Evolutionary conservation across 2,329 filamentous ascomycete species (phyloP).

Genomic region (Botrytis fragariae): DNA sequence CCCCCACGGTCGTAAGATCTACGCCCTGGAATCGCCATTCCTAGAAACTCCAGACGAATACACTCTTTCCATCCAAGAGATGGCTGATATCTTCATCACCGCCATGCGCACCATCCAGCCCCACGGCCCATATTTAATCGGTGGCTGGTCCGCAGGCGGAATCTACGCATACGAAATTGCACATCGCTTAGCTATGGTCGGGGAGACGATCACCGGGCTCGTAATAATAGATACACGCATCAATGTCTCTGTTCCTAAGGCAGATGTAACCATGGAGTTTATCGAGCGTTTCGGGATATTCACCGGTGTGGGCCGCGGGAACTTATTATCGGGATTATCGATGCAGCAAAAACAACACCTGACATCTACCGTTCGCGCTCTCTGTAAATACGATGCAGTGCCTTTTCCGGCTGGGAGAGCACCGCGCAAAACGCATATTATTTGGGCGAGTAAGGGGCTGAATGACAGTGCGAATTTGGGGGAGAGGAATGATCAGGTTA

Average conservation of each 20-base stretch:
- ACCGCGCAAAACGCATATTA: neutral
- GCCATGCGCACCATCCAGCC: neutral
- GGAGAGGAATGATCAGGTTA: neutral
- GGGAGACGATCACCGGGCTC: neutral
- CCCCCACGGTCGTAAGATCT: neutral
- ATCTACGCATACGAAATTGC: slow-evolving; percentile 11
- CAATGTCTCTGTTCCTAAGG: no score
- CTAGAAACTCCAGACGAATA: slow-evolving; percentile 1
- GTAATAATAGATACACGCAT: neutral
- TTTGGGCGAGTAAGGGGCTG: neutral
- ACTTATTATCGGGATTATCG: no score
- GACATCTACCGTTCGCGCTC: no score
- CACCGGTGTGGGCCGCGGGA: no score
- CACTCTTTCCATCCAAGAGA: neutral
- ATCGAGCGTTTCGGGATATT: no score
- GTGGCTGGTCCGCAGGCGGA: slow-evolving; percentile 13
- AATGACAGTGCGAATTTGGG: neutral
- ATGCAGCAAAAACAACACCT: no score
- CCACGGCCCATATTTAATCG: slow-evolving; percentile 7
- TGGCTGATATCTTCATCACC: neutral
- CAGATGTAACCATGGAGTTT: no score
- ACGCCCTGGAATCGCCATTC: neutral
- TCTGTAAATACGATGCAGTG: no score
- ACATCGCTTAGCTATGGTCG: neutral
- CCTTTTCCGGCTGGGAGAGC: neutral